Percentiles rank a stretch among this genome's conserved stretches.
Evolutionary conservation across 257 asterid genomes (phyloP).

Genomic region (Nicotiana tabacum): DNA sequence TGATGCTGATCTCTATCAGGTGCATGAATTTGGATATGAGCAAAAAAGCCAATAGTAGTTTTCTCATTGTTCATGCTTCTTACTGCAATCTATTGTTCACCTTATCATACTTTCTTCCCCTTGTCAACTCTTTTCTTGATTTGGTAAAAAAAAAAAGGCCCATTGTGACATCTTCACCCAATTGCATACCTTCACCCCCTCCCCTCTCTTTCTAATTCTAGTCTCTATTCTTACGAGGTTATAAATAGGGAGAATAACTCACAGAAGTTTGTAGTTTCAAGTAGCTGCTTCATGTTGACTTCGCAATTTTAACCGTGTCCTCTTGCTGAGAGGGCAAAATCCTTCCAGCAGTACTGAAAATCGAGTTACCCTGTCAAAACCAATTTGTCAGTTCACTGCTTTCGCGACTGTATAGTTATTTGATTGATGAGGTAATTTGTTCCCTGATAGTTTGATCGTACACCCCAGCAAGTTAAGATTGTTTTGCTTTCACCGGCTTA

Average conservation of each 20-base stretch:
- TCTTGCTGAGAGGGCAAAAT: not conserved
- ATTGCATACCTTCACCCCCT: not conserved
- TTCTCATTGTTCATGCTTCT: not conserved
- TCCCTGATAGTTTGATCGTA: not conserved
- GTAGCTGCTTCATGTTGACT: not conserved
- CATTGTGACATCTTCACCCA: not conserved
- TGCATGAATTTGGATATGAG: constrained; percentile 12
- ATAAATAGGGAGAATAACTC: not conserved
- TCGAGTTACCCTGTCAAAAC: not conserved
- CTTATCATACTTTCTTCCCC: not conserved
- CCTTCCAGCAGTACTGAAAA: not conserved
- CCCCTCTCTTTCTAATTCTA: not conserved
- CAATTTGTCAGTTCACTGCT: not conserved
- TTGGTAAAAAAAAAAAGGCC: too few species aligned
- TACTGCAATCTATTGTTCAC: not conserved
- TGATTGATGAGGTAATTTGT: not conserved
- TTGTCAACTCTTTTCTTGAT: not conserved
- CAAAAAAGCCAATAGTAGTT: not conserved
- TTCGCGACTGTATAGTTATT: not conserved
- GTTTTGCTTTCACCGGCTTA: not conserved
- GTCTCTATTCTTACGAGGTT: not conserved
- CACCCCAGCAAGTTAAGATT: not conserved
- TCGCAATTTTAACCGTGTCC: not conserved
- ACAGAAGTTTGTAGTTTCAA: not conserved
- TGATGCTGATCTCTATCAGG: constrained; percentile 55